A percentile compares a stretch with the other conserved stretches of the same genome.
Evolutionary conservation across 768 basidiomycete genomes (phyloP).

Genomic region (Suillus discolor): DNA sequence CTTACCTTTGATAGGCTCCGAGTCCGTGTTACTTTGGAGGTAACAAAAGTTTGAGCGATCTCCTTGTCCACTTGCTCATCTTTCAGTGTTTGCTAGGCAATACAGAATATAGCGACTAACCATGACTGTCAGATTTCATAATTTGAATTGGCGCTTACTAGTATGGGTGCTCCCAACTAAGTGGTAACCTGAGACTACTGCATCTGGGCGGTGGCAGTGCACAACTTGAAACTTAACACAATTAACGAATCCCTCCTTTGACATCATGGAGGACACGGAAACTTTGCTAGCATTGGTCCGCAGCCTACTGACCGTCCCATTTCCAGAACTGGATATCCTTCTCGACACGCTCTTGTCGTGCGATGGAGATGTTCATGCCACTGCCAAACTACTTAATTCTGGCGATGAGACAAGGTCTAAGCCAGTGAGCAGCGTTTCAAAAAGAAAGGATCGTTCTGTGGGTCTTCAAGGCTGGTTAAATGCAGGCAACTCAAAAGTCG

Average conservation of each 20-base stretch:
- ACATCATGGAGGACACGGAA: constrained; percentile 57
- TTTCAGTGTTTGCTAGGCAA: not conserved
- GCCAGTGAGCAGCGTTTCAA: constrained; percentile 23
- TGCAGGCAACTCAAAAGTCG: constrained; percentile 7
- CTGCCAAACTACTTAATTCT: constrained; percentile 45
- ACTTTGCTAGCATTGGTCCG: constrained; percentile 66
- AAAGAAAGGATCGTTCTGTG: constrained; percentile 52
- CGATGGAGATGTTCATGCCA: constrained; percentile 57
- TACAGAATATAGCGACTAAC: not conserved
- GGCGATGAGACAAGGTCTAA: constrained; percentile 14
- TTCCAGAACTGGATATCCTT: constrained; percentile 42
- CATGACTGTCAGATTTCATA: not conserved
- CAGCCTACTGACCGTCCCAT: constrained; percentile 49
- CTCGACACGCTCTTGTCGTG: constrained; percentile 60
- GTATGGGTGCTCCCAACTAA: too few relatives aligned
- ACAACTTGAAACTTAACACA: not conserved
- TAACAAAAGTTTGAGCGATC: not conserved
- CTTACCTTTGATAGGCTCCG: not conserved
- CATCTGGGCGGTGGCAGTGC: not conserved
- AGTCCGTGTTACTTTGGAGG: not conserved
- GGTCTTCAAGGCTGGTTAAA: constrained; percentile 62
- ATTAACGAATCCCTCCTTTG: not conserved
- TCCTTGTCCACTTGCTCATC: not conserved
- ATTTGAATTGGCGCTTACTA: too few relatives aligned
- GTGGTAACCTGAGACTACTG: too few relatives aligned